A percentile compares a stretch with the other conserved stretches of the same genome.
Conservation (phyloP, 2,329 filamentous ascomycete genomes). For the Talaromyces sp. region DNA sequence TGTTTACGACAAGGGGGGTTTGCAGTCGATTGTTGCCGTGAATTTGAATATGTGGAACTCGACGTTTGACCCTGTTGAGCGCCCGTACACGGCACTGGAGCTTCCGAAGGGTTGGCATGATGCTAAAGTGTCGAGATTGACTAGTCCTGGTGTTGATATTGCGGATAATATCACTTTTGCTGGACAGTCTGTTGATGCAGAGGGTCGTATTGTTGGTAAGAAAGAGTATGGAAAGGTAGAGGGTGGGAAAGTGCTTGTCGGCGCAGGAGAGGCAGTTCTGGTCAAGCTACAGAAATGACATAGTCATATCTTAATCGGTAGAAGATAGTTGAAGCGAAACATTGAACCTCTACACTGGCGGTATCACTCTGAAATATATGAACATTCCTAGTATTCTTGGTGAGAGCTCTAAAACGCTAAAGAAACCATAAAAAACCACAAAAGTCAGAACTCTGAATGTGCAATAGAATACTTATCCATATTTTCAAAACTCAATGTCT, state of each 20-base stretch:
- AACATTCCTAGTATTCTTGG: no score
- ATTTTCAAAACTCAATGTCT: no score
- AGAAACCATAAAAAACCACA: no score
- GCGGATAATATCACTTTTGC: not conserved
- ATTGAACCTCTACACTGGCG: no score
- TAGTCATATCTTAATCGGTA: not conserved
- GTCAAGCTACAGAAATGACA: not conserved
- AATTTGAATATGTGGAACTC: conserved; percentile 3
- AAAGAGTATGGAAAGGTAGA: not conserved
- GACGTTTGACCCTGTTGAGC: not conserved
- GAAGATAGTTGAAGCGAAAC: no score
- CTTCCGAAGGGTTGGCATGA: not conserved
- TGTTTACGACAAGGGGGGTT: no score
- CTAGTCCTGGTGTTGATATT: not conserved
- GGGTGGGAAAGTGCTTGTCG: not conserved
- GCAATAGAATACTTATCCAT: no score
- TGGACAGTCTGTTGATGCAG: not conserved
- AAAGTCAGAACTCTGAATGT: no score
- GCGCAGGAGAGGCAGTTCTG: not conserved
- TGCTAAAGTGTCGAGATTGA: not conserved
- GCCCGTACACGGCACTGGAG: not conserved
- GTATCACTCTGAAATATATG: no score
- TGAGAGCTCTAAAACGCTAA: no score
- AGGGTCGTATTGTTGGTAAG: not conserved
- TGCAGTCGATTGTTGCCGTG: no score